Percentiles rank a stretch among this genome's conserved stretches.
Evolutionary conservation across 2,329 filamentous ascomycete genomes (phyloP).

Genomic region (Ceratocystis variospora): DNA sequence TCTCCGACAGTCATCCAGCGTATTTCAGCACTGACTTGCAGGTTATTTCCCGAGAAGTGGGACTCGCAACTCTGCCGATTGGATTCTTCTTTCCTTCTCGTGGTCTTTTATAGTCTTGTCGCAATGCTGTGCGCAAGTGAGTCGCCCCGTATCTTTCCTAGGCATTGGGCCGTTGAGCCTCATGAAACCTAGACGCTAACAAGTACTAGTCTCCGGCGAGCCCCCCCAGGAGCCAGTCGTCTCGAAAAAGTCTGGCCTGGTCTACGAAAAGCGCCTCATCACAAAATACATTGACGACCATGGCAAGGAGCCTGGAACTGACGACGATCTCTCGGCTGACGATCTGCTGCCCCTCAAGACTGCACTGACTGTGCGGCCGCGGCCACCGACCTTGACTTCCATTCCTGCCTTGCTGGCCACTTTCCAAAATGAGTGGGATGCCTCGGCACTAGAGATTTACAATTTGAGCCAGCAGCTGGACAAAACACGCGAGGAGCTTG

Average conservation of each 20-base stretch:
- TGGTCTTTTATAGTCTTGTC: conserved; percentile 20
- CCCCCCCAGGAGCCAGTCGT: conserved; percentile 87
- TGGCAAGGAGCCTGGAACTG: conserved; percentile 80
- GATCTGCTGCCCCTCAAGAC: conserved; percentile 83
- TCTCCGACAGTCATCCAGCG: background rate
- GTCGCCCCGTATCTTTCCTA: conserved; percentile 19
- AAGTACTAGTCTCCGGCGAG: conserved; percentile 71
- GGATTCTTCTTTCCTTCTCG: background rate
- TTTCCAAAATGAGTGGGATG: conserved; percentile 98
- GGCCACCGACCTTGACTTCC: conserved; percentile 86
- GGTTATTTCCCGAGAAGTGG: background rate
- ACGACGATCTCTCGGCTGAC: conserved; percentile 67
- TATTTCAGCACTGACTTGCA: background rate
- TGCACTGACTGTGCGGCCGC: conserved; percentile 68
- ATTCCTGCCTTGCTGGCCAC: conserved; percentile 87
- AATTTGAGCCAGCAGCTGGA: conserved; percentile 78
- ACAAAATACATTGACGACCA: conserved; percentile 90
- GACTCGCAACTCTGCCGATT: background rate
- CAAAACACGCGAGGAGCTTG: conserved; percentile 84
- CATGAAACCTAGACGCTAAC: background rate
- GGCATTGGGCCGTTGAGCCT: too few species aligned
- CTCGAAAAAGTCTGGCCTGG: conserved; percentile 82
- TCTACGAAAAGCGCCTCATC: conserved; percentile 91
- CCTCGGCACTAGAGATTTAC: conserved; percentile 79
- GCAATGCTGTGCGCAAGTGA: conserved; percentile 38